A percentile compares a stretch with the other conserved stretches of the same genome.
Conservation (phyloP, 2,329 filamentous ascomycete species). For the Botrytis cinerea region DNA sequence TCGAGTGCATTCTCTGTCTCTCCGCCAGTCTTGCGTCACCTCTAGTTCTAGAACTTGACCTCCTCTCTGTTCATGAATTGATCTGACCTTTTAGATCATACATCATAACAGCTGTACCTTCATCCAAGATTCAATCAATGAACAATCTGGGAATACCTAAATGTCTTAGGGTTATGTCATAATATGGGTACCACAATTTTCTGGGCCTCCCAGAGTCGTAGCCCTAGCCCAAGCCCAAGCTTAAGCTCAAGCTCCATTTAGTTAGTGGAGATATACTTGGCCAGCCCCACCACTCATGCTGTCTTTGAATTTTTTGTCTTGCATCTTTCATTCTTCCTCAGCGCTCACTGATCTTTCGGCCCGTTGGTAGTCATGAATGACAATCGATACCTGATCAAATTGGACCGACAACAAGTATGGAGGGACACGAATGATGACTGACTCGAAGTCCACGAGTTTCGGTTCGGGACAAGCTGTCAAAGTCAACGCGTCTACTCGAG, state of each 20-base stretch:
- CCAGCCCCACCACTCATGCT: not conserved
- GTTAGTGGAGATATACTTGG: constrained; percentile 2
- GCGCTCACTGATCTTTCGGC: not conserved
- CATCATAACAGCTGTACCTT: not conserved
- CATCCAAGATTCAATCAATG: not conserved
- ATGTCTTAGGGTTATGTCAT: constrained; percentile 1
- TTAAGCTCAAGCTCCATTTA: not conserved
- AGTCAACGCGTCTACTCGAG: not conserved
- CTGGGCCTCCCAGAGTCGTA: not conserved
- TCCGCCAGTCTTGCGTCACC: constrained; percentile 3
- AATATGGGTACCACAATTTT: not conserved
- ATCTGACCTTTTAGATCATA: not conserved
- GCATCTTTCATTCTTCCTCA: not conserved
- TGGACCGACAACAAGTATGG: not conserved
- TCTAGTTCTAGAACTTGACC: not conserved
- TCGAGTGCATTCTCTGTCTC: not conserved
- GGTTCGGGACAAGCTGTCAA: not conserved
- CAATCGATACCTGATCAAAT: constrained; percentile 4
- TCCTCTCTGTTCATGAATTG: not conserved
- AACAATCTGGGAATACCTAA: not conserved
- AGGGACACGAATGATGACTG: not conserved
- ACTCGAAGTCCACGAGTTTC: not conserved
- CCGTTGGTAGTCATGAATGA: not conserved
- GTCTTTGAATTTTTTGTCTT: not conserved
- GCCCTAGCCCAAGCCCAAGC: not conserved